Evolutionary conservation across 805 yeast genomes (phyloP), one percentile per base, ranked within the genome.

Genomic region (Candida verbasci): DNA sequence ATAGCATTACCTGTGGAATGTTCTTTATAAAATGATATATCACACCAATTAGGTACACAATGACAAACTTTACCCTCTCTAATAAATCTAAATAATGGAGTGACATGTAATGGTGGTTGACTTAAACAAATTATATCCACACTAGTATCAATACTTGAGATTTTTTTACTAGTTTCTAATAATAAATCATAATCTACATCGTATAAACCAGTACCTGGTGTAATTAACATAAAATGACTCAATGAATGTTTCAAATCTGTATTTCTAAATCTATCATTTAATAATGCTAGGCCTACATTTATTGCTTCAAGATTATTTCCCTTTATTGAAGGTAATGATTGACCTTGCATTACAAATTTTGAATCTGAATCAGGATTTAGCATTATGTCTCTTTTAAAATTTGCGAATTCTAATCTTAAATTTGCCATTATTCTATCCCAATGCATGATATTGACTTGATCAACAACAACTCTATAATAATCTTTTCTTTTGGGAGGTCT

Each of bases 351-450:
- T 3, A 50, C 35, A 31, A 61, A 73, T 15, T 23, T 28, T 17
- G 32, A 24, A 7, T 39, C 38, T 8, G 34, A 38, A 15, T 41
- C 36, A 18, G 34, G 29, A 30, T 69, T 72, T 28, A 80, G 60
- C 48, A 82, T 62, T 16, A 91, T 80, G 44, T 86, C 95, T 42
- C 80, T 66, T 46, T 82, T 80, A 50, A 93, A 86, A 42, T 78
- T 78, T 26, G 88, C 80, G 60, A 93, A 93, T 54, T 93, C 98
- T 20, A 76, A 68, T 31, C 97, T 65, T 37, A 93, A 65, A 1
- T 84, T 79, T 16, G 86, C 84, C 97, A 93, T 88, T 39, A 93
- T 89, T 44, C 83, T 82, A 37, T 78, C 83, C 98, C 98, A 93
- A 42, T 85, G 80, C 18, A 82, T 72, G 31, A 88, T 85, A 49